Base-by-base conservation (phyloP, 805 yeast species). In the Komagataella pastoris region DNA sequence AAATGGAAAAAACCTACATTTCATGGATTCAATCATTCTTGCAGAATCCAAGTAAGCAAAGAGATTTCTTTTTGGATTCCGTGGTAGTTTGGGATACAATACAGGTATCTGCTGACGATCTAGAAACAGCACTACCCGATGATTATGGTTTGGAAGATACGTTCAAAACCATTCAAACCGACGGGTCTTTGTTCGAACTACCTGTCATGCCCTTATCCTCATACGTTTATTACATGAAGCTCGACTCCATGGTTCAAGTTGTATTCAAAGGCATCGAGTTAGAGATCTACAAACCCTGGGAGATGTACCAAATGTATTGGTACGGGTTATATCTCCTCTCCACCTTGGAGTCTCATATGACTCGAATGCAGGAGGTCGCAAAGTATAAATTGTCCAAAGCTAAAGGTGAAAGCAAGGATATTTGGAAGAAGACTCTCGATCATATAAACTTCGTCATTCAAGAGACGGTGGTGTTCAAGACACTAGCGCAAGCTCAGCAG, bases 11-110 rank as follows among this genome's bases (percentile, higher is more conserved):
- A 45, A 75, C 74, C 19, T 62, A 71, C 58, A 61, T 70, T 61
- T 71, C 75, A 58, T 65, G 69, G 69, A 60, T 74, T 21, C 70
- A 73, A 50, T 67, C 70, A 8, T 58, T 67, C 17, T 71, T 79
- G 5, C 83, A 82, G 62, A 91, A 91, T 59, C 81, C 88, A 43
- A 80, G 95, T 49, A 74, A 96, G 52, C 89, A 88, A 60, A 78
- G 97, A 55, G 96, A 88, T 62, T 77, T 84, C 55, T 67, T 83
- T 59, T 69, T 81, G 55, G 70, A 81, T 59, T 69, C 75, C 59
- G 60, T 80, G 52, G 59, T 75, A 48, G 56, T 74, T 2, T 87
- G 91, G 85, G 97, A 91, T 64, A 74, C 88, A 1, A 67, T 87
- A 36, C 97, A 91, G 60, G 93, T 85, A 7, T 74, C 75, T 46